phyloP scores from a whole-genome alignment of 75 land plant species.

The Selaginella moellendorffii region DNA sequence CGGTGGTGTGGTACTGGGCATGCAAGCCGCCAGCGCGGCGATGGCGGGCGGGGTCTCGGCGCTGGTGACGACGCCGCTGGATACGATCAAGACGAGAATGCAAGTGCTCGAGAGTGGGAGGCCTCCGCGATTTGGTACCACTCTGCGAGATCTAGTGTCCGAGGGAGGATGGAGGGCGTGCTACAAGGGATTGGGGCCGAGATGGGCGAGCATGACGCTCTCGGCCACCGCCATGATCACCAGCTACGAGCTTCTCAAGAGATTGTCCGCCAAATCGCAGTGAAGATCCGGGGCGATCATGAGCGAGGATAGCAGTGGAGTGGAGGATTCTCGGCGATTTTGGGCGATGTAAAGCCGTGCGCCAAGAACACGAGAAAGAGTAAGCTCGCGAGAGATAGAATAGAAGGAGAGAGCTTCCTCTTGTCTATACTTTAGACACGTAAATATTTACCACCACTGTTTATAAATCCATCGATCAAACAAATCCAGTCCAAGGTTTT shows the following conservation, averaged over 20 bases:
- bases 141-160: neutral
- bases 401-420: too few relatives aligned
- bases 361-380: too few relatives aligned
- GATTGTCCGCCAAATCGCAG: conserved; percentile 12
- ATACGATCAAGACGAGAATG: conserved; percentile 11
- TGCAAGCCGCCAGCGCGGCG: conserved; percentile 11
- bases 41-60: conserved; percentile 14
- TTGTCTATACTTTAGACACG: too few relatives aligned
- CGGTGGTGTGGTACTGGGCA: conserved; percentile 6
- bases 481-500: too few relatives aligned
- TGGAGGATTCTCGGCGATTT: too few relatives aligned
- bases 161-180: conserved; percentile 15
- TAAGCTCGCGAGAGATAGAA: too few relatives aligned
- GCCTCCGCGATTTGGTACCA: conserved; percentile 9
- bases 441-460: too few relatives aligned
- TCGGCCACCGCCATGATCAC: conserved; percentile 16
- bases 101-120: conserved; percentile 11
- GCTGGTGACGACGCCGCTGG: conserved; percentile 9
- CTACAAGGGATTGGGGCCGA: conserved; percentile 11
- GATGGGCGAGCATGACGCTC: conserved; percentile 15
- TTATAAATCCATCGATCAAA: too few relatives aligned
- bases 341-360: too few relatives aligned
- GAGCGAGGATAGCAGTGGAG: too few relatives aligned
- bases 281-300: too few relatives aligned
- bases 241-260: conserved; percentile 12